Conservation (phyloP, 495 filamentous ascomycete species). For the Podospora anserina region DNA sequence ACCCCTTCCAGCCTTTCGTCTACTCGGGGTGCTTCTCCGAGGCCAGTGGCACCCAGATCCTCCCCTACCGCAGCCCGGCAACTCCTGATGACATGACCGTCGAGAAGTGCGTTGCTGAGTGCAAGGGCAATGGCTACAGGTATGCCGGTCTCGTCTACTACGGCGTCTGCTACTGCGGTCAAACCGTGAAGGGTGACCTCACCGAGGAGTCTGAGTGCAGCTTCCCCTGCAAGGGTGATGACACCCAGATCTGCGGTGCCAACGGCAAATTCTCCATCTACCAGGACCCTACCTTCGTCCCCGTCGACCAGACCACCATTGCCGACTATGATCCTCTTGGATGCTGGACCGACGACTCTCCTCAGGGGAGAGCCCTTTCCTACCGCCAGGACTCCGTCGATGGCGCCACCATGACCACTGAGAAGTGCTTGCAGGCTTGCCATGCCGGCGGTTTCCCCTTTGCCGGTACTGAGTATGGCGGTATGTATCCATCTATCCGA, state of each 20-base stretch:
- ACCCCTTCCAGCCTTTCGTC: conserved; percentile 47
- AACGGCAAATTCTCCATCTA: conserved; percentile 47
- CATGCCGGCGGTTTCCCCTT: conserved; percentile 46
- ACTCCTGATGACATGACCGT: conserved; percentile 47
- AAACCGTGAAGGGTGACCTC: conserved; percentile 38
- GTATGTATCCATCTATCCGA: conserved; percentile 32
- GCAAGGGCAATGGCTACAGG: conserved; percentile 55
- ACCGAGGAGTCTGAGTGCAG: conserved; percentile 40
- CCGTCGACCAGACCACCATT: conserved; percentile 36
- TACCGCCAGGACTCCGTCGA: conserved; percentile 44
- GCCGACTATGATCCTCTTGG: conserved; percentile 50
- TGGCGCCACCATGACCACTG: conserved; percentile 37
- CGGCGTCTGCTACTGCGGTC: conserved; percentile 53
- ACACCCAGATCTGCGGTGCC: conserved; percentile 46
- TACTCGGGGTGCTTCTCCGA: conserved; percentile 54
- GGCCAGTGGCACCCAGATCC: conserved; percentile 31
- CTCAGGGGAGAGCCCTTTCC: conserved; percentile 46
- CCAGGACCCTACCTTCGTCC: conserved; percentile 52
- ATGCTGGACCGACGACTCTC: conserved; percentile 54
- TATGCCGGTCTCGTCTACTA: conserved; percentile 57
- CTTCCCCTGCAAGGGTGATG: conserved; percentile 48
- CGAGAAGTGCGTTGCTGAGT: conserved; percentile 50
- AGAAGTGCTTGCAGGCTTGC: conserved; percentile 49
- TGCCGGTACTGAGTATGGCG: conserved; percentile 50
- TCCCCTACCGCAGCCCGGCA: conserved; percentile 39